phyloP scores from a whole-genome alignment of 163 green algal genomes.

The Scenedesmus sp. region DNA sequence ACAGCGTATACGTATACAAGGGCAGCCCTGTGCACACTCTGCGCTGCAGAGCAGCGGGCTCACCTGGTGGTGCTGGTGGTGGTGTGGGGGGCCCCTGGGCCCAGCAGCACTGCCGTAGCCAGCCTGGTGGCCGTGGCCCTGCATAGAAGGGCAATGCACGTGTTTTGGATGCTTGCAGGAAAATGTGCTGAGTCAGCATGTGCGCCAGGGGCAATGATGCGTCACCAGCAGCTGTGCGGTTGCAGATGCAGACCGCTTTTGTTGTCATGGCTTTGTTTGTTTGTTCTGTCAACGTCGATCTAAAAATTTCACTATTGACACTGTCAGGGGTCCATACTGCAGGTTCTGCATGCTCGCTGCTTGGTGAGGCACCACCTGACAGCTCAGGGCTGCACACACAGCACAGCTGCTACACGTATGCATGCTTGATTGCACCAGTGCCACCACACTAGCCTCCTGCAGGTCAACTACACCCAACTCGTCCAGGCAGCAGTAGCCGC shows the following conservation, averaged over 20 bases:
- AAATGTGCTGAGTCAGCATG: background rate
- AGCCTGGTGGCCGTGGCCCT: conserved; percentile 44
- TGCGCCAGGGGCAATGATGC: background rate
- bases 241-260: too few relatives aligned
- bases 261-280: too few relatives aligned
- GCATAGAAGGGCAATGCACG: background rate
- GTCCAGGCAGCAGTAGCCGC: too few relatives aligned
- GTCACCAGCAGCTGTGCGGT: too few relatives aligned
- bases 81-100: conserved; percentile 12
- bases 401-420: background rate
- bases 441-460: background rate
- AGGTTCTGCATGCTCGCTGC: background rate
- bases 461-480: too few relatives aligned
- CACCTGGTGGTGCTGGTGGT: conserved; percentile 15
- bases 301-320: too few relatives aligned
- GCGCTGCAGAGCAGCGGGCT: background rate
- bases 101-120: background rate
- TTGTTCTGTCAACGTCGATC: too few relatives aligned
- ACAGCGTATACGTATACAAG: too few relatives aligned
- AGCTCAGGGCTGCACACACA: too few relatives aligned
- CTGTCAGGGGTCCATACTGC: too few relatives aligned
- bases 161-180: too few relatives aligned
- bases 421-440: background rate
- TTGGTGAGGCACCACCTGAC: too few relatives aligned
- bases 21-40: background rate